These are phyloP conservation scores for Acanthamoeba lugdunensis DNA, from an alignment of 208 protist species.

Conservation along the genomic window DNA sequence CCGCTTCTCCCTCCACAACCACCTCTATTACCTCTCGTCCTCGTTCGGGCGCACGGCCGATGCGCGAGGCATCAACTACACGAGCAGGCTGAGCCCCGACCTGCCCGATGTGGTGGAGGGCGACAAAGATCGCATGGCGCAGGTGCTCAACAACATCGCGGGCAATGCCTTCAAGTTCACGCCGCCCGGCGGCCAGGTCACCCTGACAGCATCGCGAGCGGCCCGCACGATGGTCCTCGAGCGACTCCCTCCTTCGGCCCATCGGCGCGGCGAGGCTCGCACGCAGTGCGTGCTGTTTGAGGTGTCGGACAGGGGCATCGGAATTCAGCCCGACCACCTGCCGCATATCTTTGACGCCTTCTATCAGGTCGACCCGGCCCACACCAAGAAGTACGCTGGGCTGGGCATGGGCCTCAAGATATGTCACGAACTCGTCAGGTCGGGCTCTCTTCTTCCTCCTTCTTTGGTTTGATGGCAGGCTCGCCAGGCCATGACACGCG, in stretches of 20 bases:
- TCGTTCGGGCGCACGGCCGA: slow-evolving; percentile 5
- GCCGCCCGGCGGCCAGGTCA: background rate
- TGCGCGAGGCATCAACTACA: background rate
- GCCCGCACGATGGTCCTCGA: background rate
- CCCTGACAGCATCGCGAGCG: background rate
- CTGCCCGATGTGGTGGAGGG: slow-evolving; percentile 29
- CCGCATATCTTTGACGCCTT: slow-evolving; percentile 59
- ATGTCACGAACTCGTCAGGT: slow-evolving; percentile 8
- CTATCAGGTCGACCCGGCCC: slow-evolving; percentile 57
- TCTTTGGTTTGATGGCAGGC: no score
- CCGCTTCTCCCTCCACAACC: slow-evolving; percentile 40
- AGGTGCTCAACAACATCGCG: slow-evolving; percentile 63
- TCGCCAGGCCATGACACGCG: no score
- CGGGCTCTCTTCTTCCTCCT: background rate
- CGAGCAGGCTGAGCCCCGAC: background rate
- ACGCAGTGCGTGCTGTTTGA: slow-evolving; percentile 12
- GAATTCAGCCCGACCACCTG: slow-evolving; percentile 17
- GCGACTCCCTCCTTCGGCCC: no score
- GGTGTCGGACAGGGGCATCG: slow-evolving; percentile 44
- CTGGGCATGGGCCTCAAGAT: slow-evolving; percentile 70
- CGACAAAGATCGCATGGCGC: slow-evolving; percentile 37
- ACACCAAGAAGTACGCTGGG: slow-evolving; percentile 59
- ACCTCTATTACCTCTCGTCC: slow-evolving; percentile 13
- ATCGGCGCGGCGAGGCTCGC: no score
- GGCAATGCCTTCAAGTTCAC: slow-evolving; percentile 63